Conservation (phyloP, 352 stramenopile genomes). For the Pythium volutum region DNA sequence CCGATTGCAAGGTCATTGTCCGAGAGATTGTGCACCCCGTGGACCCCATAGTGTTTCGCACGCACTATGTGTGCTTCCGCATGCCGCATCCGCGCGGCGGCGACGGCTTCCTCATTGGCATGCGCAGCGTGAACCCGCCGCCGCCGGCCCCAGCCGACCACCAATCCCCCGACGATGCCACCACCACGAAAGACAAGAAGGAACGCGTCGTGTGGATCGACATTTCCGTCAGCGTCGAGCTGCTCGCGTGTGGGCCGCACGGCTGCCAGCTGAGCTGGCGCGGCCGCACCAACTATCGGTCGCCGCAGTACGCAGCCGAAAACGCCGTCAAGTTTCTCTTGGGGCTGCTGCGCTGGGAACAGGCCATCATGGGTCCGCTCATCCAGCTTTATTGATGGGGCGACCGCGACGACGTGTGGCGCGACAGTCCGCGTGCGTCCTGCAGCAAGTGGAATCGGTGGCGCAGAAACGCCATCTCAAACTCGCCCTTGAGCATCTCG, state of each 20-base stretch:
- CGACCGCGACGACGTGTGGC: conserved; percentile 41
- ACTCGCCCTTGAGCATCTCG: conserved; percentile 73
- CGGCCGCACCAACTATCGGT: conserved; percentile 28
- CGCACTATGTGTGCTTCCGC: conserved; percentile 33
- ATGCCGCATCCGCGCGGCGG: conserved; percentile 4
- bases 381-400: conserved; percentile 28
- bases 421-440: conserved; percentile 57
- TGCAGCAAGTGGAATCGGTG: conserved; percentile 81
- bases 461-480: conserved; percentile 80
- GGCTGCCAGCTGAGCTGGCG: conserved; percentile 17
- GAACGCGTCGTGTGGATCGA: conserved; percentile 37
- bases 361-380: conserved; percentile 13
- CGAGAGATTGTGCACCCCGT: conserved; percentile 33
- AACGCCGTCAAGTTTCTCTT: conserved; percentile 30
- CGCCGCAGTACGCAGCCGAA: conserved; percentile 25
- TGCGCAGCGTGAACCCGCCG: conserved; percentile 36
- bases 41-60: conserved; percentile 36
- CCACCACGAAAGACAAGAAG: neutral
- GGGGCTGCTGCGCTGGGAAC: conserved; percentile 24
- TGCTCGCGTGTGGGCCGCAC: conserved; percentile 12
- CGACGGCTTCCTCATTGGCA: conserved; percentile 27
- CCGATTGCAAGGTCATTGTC: conserved; percentile 29
- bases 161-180: too few relatives aligned
- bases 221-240: conserved; percentile 29
- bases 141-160: neutral